Evolutionary conservation across 2,329 filamentous ascomycete species (phyloP).

Genomic region (Diaporthe capsici): DNA sequence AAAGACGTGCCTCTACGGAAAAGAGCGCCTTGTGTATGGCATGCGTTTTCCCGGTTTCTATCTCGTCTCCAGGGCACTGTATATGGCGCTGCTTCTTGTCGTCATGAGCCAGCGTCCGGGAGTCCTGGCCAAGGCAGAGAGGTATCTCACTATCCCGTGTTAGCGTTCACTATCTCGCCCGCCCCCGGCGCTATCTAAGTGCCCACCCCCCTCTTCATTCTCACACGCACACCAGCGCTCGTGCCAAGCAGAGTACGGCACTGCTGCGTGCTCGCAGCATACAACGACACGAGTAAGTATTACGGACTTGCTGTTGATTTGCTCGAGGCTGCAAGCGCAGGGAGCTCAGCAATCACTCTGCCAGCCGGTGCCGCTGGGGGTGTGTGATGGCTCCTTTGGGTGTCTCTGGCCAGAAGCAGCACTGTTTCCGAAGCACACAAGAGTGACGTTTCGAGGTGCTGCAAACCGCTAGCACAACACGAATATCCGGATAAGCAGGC

Average conservation of each 20-base stretch:
- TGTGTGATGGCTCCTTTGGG: not conserved
- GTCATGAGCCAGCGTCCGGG: not conserved
- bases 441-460: conserved; percentile 20
- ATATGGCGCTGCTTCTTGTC: not conserved
- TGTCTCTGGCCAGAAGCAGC: conserved; percentile 20
- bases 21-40: not conserved
- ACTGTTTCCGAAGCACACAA: conserved; percentile 26
- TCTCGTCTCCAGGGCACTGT: not conserved
- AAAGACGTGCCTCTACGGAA: not conserved
- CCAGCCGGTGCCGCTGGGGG: not conserved
- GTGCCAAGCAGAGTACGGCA: conserved; percentile 14
- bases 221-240: conserved; percentile 17
- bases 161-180: conserved; percentile 37
- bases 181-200: conserved; percentile 37
- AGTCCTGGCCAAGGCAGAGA: not conserved
- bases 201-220: conserved; percentile 38
- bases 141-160: conserved; percentile 38
- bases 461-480: conserved; percentile 25
- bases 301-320: not conserved
- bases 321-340: not conserved
- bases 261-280: conserved; percentile 13
- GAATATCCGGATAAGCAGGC: conserved; percentile 24
- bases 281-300: conserved; percentile 1
- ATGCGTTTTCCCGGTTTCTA: not conserved
- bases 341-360: not conserved